Evolutionary conservation across 208 protist genomes (phyloP).

Genomic region (Lotmaria passim): DNA sequence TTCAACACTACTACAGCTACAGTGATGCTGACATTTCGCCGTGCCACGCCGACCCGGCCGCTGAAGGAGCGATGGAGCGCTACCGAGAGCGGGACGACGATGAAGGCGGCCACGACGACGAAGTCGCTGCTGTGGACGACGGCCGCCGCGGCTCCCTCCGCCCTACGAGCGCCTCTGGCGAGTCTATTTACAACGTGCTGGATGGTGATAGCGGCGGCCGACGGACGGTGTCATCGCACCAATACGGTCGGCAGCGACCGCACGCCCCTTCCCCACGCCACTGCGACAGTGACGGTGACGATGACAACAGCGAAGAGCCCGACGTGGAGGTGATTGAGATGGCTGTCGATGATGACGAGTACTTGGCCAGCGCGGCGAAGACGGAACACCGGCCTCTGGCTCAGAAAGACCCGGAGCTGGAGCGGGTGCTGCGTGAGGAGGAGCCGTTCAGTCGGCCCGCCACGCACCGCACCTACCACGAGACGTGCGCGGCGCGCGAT

Average conservation of each 20-base stretch:
- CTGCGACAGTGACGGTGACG: constrained; percentile 8
- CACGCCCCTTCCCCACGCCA: background rate
- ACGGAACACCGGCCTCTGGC: constrained; percentile 24
- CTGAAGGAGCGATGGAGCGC: background rate
- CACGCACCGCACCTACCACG: constrained; percentile 54
- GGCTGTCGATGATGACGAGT: constrained; percentile 13
- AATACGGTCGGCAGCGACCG: background rate
- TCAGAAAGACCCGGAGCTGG: constrained; percentile 54
- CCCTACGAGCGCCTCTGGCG: constrained; percentile 33
- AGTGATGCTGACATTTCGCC: background rate
- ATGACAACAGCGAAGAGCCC: too few species aligned
- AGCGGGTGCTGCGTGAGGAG: constrained; percentile 57
- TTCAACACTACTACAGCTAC: constrained; percentile 23
- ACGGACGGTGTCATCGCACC: background rate
- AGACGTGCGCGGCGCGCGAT: constrained; percentile 64
- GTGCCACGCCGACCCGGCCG: constrained; percentile 17
- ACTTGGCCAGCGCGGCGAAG: background rate
- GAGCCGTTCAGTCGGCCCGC: constrained; percentile 70
- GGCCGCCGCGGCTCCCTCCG: constrained; percentile 4
- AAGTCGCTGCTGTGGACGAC: background rate
- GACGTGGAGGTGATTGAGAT: constrained; percentile 69
- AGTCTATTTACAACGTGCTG: constrained; percentile 57
- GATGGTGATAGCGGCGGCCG: background rate
- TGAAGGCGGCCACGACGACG: background rate
- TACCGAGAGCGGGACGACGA: background rate